Base-by-base conservation (phyloP, 2,329 filamentous ascomycete genomes). In the Talaromyces sp. region DNA sequence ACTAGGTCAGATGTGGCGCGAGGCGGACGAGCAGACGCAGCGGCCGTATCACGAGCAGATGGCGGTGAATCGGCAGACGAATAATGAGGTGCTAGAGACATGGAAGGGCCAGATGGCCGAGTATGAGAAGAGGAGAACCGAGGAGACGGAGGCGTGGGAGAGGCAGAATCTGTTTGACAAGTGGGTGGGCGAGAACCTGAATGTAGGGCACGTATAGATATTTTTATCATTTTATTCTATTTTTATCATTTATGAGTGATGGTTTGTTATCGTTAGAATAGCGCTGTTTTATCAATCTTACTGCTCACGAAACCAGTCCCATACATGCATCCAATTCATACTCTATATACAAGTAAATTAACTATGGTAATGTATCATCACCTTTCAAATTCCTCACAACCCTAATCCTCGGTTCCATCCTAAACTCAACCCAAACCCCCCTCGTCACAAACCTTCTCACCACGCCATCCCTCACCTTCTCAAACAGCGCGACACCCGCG, bases 1-100 rank as follows among this genome's bases (percentile, higher is more conserved):
- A 73, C 86, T 95, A 9, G 93, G 93, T 31, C 89, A 89, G 71
- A 93, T 95, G 88, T 99, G 95, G 95, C 91, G 89, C 68, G 89
- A 90, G 56, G 87, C 90, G 0, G 77, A 82, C 1, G 81, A 86
- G 5, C 89, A 90, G 52, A 84, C 87, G 67, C 91, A 89, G 70
- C 83, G 84, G 71, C 93, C 92, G 0, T 98, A 90, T 70, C 84
- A 93, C 56, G 88, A 92, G 31, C 83, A 88, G 72, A 90, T 90
- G 4, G 83, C 87, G 60, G 82, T 83, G 58, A 89, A 91, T 67
- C 93, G 93, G 72, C 81, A 83, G 61, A 80, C 77, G 1, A 90
- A 92, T 66, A 86, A 87, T 54, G 81, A 82, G 56, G 81, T 83
- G n/a, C 81, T 85, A 8, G 84, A 82, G 57, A 82, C 84, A 60